These are phyloP conservation scores for Epichloe typhina DNA, from an alignment of 2,329 filamentous ascomycete genomes.

Conservation along the genomic window DNA sequence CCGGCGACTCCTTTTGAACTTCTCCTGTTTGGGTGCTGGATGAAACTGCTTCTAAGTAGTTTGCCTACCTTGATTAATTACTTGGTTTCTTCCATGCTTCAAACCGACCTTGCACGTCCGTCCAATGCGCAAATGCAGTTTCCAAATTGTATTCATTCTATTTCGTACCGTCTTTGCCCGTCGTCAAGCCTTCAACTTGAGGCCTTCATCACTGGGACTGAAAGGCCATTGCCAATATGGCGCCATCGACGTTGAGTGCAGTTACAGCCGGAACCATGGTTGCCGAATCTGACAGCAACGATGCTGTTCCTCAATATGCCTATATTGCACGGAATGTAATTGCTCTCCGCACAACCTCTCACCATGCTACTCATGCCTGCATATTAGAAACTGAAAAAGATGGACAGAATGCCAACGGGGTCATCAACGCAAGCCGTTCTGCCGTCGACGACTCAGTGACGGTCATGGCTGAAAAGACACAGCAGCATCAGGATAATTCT, in stretches of 20 bases:
- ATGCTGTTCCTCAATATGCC: background rate
- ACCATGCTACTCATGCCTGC: background rate
- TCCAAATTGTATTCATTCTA: too few relatives aligned
- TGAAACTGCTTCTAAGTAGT: background rate
- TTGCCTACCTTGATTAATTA: background rate
- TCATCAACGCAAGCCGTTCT: background rate
- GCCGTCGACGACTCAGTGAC: conserved; percentile 18
- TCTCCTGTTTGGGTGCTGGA: background rate
- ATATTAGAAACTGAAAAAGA: background rate
- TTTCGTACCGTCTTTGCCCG: background rate
- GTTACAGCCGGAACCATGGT: background rate
- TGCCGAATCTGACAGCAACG: background rate
- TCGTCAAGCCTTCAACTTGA: too few relatives aligned
- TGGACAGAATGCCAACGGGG: background rate
- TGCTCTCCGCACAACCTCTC: too few relatives aligned
- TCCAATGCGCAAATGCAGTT: too few relatives aligned
- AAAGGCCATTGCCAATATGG: background rate
- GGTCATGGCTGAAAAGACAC: conserved; percentile 31
- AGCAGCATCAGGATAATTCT: background rate
- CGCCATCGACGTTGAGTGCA: background rate
- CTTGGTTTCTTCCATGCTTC: background rate
- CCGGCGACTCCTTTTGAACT: background rate
- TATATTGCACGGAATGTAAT: background rate
- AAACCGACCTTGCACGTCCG: too few relatives aligned
- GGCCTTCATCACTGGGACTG: too few relatives aligned